Percentiles rank a stretch among this genome's conserved stretches.
Evolutionary conservation across 805 yeast genomes (phyloP).

Genomic region (Pichia californica): DNA sequence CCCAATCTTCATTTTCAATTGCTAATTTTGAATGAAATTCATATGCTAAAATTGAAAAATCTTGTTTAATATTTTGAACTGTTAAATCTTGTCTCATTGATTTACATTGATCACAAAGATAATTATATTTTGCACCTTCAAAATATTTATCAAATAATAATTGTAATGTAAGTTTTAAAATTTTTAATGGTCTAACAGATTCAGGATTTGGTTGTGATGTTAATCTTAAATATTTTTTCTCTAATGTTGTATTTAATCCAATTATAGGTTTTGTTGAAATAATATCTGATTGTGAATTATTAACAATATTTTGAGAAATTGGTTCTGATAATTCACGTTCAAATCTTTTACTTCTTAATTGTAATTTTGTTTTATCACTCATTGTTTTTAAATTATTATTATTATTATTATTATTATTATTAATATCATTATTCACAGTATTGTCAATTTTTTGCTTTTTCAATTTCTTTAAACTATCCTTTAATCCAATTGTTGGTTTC

Average conservation of each 20-base stretch:
- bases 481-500: background rate
- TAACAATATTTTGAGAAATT: conserved; percentile 6
- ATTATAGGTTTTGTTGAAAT: conserved; percentile 29
- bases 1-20: conserved; percentile 73
- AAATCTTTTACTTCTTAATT: conserved; percentile 41
- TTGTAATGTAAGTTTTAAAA: conserved; percentile 53
- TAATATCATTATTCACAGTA: no score
- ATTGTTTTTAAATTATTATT: background rate
- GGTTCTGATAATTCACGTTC: conserved; percentile 28
- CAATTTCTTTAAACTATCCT: conserved; percentile 6
- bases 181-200: conserved; percentile 64
- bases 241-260: conserved; percentile 62
- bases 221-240: conserved; percentile 73
- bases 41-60: conserved; percentile 72
- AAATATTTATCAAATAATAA: conserved; percentile 47
- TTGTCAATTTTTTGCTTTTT: conserved; percentile 6
- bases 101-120: conserved; percentile 83
- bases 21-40: conserved; percentile 87
- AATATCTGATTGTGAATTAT: background rate
- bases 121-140: conserved; percentile 54
- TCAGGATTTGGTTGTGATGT: conserved; percentile 91
- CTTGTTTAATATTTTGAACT: conserved; percentile 79
- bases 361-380: conserved; percentile 2
- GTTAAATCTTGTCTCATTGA: conserved; percentile 90
- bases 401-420: no score